Base-by-base conservation (phyloP, 23 red algal species). In the Cyanidiococcus yangmingshanensis region DNA sequence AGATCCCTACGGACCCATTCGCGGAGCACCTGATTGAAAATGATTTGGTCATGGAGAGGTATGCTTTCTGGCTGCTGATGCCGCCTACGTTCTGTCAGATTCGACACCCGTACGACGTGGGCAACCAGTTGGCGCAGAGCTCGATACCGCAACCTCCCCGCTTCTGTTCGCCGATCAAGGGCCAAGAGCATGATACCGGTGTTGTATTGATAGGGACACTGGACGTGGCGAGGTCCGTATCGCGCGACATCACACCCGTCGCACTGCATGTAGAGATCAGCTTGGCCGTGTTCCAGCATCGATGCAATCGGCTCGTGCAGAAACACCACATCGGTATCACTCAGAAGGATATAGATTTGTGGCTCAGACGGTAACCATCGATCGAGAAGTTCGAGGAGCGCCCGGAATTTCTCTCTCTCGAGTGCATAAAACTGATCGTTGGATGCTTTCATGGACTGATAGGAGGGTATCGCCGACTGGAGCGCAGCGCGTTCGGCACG, bases 201-300 rank as follows among this genome's bases (percentile, higher is more conserved):
- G 63, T 71, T 71, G 63, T 71, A 71, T 29, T 71, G 12, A 71
- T 32, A 71, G 63, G 63, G 63, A 30, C 63, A 71, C 32, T 71
- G 63, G 16, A 35, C n/a, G 3, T 71, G 63, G 16, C 32, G 63
- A 12, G 63, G 12, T 12, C 63, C 63, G 63, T 71, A 71, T 30
- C 7, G 63, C 63, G 7, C 32, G n/a, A 29, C 27, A 7, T 25
- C 27, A 30, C 63, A 71, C 27, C n/a, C 21, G 27, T 71, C 63
- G 63, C 63, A 71, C 63, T 71, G 63, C 63, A 71, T 25, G n/a
- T 25, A 32, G 63, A 71, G 63, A 29, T 71, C 63, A 35, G 63
- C 63, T 12, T 32, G 12, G n/a, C n/a, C 32, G 63, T 71, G 12
- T 25, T 29, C 7, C 7, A 71, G 32, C 27, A 35, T 71, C 16